These are phyloP conservation scores for Fraxinus ornus DNA, from an alignment of 305 asterid species.

Conservation along the genomic window DNA sequence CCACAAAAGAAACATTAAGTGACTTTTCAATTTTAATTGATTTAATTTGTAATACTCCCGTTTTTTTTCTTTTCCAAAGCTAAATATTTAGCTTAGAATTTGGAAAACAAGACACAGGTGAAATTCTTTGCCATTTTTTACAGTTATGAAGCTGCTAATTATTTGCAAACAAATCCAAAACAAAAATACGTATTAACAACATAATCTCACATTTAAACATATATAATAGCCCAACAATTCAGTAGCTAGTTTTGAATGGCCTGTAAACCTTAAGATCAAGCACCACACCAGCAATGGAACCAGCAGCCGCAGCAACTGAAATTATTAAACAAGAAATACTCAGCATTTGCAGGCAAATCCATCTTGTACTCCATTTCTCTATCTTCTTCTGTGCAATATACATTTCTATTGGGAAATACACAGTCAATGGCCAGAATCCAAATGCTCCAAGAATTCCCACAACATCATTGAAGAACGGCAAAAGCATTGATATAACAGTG, in stretches of 20 bases:
- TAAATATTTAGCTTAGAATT: neutral
- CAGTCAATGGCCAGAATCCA: conserved; percentile 62
- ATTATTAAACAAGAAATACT: conserved; percentile 40
- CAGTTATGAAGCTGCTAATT: conserved; percentile 29
- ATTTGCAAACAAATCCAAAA: neutral
- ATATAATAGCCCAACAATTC: neutral
- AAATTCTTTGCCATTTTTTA: conserved; percentile 28
- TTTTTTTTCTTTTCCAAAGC: neutral
- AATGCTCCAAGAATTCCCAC: conserved; percentile 58
- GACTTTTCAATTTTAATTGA: neutral
- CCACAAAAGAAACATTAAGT: neutral
- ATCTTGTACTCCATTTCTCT: conserved; percentile 36
- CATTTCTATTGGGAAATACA: conserved; percentile 63
- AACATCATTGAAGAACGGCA: conserved; percentile 62
- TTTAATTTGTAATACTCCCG: neutral
- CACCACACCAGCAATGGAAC: conserved; percentile 54
- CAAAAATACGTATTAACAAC: neutral
- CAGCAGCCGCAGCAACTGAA: conserved; percentile 54
- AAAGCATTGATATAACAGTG: conserved; percentile 48
- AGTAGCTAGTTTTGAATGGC: conserved; percentile 53
- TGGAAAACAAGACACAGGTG: neutral
- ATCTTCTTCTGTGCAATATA: conserved; percentile 55
- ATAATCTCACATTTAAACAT: neutral
- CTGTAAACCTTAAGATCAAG: conserved; percentile 51
- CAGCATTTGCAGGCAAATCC: conserved; percentile 48